Conservation (phyloP, 345 rosid genomes). For the Boechera stricta region DNA sequence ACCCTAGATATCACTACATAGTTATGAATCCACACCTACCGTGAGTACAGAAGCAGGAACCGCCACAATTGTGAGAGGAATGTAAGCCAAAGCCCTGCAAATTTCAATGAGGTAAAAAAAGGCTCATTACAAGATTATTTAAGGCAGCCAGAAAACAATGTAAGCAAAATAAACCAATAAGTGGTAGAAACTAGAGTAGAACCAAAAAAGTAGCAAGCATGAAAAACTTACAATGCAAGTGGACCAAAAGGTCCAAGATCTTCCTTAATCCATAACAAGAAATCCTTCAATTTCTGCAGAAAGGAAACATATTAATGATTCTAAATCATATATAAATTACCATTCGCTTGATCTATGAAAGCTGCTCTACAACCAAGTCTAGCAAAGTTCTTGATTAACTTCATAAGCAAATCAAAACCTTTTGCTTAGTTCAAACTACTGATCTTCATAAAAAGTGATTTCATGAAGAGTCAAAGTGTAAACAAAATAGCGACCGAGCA, state of each 20-base stretch:
- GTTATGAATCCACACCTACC: slow-evolving; percentile 45
- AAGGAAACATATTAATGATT: slow-evolving; percentile 8
- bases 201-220: not conserved
- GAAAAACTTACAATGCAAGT: slow-evolving; percentile 55
- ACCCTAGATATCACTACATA: slow-evolving; percentile 9
- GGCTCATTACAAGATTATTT: not conserved
- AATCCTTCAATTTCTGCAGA: slow-evolving; percentile 53
- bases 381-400: slow-evolving; percentile 22
- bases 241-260: slow-evolving; percentile 71
- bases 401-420: not conserved
- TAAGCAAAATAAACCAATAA: not conserved
- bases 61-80: slow-evolving; percentile 58
- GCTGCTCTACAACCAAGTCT: not conserved
- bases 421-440: not conserved
- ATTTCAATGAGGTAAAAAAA: not conserved
- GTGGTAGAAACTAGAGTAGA: not conserved
- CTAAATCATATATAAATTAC: not conserved
- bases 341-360: slow-evolving; percentile 12
- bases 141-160: not conserved
- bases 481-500: slow-evolving; percentile 13
- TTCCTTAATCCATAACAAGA: slow-evolving; percentile 62
- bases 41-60: slow-evolving; percentile 68
- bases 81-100: slow-evolving; percentile 53
- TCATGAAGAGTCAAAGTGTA: slow-evolving; percentile 7
- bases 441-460: slow-evolving; percentile 10